Conservation (phyloP, 805 yeast species). For the Myxozyma melibiosi region DNA sequence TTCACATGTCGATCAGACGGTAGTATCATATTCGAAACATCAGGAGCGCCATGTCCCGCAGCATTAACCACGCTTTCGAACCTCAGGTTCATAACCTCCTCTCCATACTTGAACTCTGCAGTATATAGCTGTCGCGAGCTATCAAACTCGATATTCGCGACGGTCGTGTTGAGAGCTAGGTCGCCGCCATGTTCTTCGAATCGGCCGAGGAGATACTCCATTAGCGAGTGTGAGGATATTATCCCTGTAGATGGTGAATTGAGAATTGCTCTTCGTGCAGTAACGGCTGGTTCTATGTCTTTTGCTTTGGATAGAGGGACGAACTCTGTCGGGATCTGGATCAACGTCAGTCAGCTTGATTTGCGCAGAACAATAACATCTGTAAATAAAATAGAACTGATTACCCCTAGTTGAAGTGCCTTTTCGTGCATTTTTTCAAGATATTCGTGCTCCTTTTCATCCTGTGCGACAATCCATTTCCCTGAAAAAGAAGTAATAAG, state of each 20-base stretch:
- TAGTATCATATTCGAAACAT: slow-evolving; percentile 67
- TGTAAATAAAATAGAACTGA: neutral
- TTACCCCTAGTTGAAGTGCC: slow-evolving; percentile 52
- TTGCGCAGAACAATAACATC: neutral
- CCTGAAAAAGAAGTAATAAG: slow-evolving; percentile 34
- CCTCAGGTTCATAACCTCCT: slow-evolving; percentile 46
- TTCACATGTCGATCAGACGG: slow-evolving; percentile 61
- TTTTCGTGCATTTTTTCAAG: slow-evolving; percentile 56
- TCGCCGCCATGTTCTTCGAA: slow-evolving; percentile 66
- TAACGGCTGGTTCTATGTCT: slow-evolving; percentile 64
- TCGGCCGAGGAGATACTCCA: slow-evolving; percentile 57
- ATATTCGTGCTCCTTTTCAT: slow-evolving; percentile 60
- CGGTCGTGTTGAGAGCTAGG: slow-evolving; percentile 62
- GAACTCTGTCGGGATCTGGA: slow-evolving; percentile 56
- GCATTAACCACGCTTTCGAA: slow-evolving; percentile 68
- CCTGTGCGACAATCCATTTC: slow-evolving; percentile 84
- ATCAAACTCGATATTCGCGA: slow-evolving; percentile 45
- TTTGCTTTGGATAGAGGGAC: slow-evolving; percentile 51
- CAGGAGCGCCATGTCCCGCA: slow-evolving; percentile 78
- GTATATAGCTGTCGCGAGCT: slow-evolving; percentile 31
- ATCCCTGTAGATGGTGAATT: slow-evolving; percentile 85
- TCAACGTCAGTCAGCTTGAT: neutral
- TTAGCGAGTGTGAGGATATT: slow-evolving; percentile 74
- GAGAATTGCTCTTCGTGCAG: slow-evolving; percentile 62
- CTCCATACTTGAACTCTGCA: slow-evolving; percentile 34